phyloP scores from a whole-genome alignment of 2,329 filamentous ascomycete genomes.

The Periconia macrospinosa region DNA sequence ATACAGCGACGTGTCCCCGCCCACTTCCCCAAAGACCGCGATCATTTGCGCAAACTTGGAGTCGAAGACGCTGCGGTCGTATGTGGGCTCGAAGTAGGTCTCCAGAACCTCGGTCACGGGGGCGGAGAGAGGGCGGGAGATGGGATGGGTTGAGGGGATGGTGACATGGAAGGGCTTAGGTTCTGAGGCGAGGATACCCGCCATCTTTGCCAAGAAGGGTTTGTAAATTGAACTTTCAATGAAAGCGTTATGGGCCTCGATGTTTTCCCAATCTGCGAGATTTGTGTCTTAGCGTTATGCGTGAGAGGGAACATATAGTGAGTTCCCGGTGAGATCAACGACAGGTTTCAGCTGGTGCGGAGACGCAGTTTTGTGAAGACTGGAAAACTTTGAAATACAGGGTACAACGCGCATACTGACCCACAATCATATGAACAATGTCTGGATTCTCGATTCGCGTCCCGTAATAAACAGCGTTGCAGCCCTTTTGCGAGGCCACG shows the following conservation, averaged over 20 bases:
- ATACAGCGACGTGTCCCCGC: slow-evolving; percentile 31
- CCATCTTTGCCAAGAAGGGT: slow-evolving; percentile 40
- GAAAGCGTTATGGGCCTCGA: slow-evolving; percentile 47
- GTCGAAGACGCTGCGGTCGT: slow-evolving; percentile 28
- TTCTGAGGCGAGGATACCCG: slow-evolving; percentile 26
- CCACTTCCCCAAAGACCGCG: slow-evolving; percentile 33
- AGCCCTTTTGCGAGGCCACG: slow-evolving; percentile 42
- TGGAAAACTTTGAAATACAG: too few species aligned
- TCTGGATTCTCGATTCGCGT: slow-evolving; percentile 43
- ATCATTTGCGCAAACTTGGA: slow-evolving; percentile 44
- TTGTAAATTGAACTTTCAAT: slow-evolving; percentile 39
- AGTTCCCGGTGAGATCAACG: too few species aligned
- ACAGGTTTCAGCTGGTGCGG: background rate
- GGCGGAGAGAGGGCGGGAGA: slow-evolving; percentile 38
- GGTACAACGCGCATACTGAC: slow-evolving; percentile 31
- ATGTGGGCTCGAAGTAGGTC: slow-evolving; percentile 45
- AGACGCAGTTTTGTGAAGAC: too few species aligned
- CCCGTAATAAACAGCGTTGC: slow-evolving; percentile 41
- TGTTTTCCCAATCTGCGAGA: slow-evolving; percentile 47
- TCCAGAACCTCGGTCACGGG: slow-evolving; percentile 55
- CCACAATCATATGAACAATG: slow-evolving; percentile 42
- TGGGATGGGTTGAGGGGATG: slow-evolving; percentile 24
- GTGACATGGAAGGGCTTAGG: slow-evolving; percentile 39
- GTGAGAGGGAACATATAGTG: background rate
- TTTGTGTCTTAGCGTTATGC: background rate